phyloP scores from a whole-genome alignment of 768 basidiomycete species.

The Pluteus cervinus region DNA sequence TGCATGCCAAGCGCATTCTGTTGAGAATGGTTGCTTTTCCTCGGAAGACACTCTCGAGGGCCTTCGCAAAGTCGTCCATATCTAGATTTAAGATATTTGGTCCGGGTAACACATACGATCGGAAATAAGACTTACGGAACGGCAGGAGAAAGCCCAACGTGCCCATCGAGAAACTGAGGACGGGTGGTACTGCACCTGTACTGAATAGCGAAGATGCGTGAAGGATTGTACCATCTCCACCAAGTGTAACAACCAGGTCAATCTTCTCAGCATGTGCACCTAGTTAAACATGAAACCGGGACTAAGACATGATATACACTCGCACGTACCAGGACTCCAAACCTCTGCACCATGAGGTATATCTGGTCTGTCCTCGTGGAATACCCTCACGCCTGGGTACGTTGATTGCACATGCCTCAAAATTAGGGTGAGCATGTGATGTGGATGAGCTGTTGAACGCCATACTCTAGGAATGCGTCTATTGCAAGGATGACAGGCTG shows the following conservation, averaged over 20 bases:
- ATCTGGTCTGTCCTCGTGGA: slow-evolving; percentile 60
- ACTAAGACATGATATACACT: no score
- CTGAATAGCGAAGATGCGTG: slow-evolving; percentile 91
- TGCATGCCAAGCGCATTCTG: slow-evolving; percentile 86
- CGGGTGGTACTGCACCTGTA: slow-evolving; percentile 87
- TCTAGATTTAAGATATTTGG: slow-evolving; percentile 30
- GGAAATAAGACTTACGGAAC: slow-evolving; percentile 63
- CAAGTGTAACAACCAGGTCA: slow-evolving; percentile 85
- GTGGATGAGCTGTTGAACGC: slow-evolving; percentile 9
- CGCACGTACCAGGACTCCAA: slow-evolving; percentile 55
- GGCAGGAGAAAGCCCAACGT: slow-evolving; percentile 91
- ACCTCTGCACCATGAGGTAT: slow-evolving; percentile 58
- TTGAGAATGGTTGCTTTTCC: slow-evolving; percentile 80
- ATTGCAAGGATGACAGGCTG: slow-evolving; percentile 73
- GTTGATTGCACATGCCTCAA: slow-evolving; percentile 49
- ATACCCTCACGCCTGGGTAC: slow-evolving; percentile 58
- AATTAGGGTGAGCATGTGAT: slow-evolving; percentile 2
- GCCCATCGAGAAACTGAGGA: slow-evolving; percentile 88
- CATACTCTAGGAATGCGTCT: slow-evolving; percentile 65
- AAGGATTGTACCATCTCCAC: slow-evolving; percentile 93
- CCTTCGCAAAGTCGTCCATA: slow-evolving; percentile 80
- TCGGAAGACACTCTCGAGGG: slow-evolving; percentile 71
- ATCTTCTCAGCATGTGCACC: slow-evolving; percentile 55
- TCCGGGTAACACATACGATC: no score
- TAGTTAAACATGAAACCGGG: slow-evolving; percentile 11